Evolutionary conservation across 2,329 filamentous ascomycete genomes (phyloP).

Genomic region (Cladophialophora exuberans): DNA sequence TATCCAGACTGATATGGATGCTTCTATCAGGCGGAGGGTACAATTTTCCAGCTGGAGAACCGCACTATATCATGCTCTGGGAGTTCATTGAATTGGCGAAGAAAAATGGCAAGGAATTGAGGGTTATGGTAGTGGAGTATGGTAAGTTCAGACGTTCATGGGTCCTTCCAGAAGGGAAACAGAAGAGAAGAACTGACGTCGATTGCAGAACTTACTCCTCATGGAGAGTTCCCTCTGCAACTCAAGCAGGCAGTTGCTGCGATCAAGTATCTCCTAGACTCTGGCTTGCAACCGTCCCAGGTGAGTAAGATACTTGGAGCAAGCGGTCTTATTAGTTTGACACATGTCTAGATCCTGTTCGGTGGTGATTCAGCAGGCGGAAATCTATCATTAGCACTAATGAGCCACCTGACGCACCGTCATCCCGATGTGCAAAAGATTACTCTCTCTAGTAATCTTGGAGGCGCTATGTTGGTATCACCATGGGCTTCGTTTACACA

Average conservation of each 20-base stretch:
- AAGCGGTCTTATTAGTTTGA: neutral
- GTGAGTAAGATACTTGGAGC: neutral
- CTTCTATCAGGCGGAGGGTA: constrained; percentile 23
- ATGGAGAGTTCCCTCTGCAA: constrained; percentile 47
- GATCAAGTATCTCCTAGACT: constrained; percentile 43
- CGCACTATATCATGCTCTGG: constrained; percentile 21
- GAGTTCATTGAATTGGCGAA: constrained; percentile 14
- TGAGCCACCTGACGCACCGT: constrained; percentile 48
- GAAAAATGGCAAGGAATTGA: constrained; percentile 8
- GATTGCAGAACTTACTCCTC: constrained; percentile 49
- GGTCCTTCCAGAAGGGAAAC: neutral
- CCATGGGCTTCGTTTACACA: constrained; percentile 61
- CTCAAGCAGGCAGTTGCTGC: constrained; percentile 46
- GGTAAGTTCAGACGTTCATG: constrained; percentile 7
- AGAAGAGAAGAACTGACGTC: constrained; percentile 13
- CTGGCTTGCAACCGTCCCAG: constrained; percentile 16
- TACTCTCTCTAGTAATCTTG: constrained; percentile 38
- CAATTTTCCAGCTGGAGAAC: constrained; percentile 14
- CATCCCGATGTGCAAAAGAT: constrained; percentile 51
- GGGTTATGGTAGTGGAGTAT: constrained; percentile 22
- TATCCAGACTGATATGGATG: neutral
- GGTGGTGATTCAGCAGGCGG: constrained; percentile 51
- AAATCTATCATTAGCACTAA: constrained; percentile 38
- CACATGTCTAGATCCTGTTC: constrained; percentile 38
- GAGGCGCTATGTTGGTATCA: constrained; percentile 57